Conservation (phyloP, 208 protist genomes). For the Sergeia podlipaevii region DNA sequence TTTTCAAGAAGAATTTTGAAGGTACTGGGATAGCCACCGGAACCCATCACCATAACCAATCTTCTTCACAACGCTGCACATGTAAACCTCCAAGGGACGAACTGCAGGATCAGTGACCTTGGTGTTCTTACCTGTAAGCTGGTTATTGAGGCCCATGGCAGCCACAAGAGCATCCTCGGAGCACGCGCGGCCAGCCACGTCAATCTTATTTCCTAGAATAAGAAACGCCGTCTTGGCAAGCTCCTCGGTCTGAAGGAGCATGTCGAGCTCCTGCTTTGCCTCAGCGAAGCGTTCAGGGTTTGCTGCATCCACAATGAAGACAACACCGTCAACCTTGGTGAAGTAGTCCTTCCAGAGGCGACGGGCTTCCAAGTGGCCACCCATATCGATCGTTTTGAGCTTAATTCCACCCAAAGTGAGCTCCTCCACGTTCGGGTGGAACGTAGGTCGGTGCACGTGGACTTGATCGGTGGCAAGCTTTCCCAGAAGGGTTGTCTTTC, state of each 20-base stretch:
- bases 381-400: conserved; percentile 99
- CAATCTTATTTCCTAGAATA: conserved; percentile 99
- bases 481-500: conserved; percentile 99
- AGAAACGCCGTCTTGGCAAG: conserved; percentile 97
- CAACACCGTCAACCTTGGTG: conserved; percentile 97
- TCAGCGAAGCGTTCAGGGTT: conserved; percentile 96
- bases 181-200: conserved; percentile 89
- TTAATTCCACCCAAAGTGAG: conserved; percentile 98
- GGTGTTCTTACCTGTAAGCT: conserved; percentile 94
- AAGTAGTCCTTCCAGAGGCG: conserved; percentile 99
- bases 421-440: conserved; percentile 96
- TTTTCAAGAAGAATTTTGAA: conserved; percentile 67
- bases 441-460: conserved; percentile 86
- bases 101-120: conserved; percentile 78
- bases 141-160: conserved; percentile 88
- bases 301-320: conserved; percentile 98
- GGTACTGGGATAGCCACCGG: conserved; percentile 94
- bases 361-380: conserved; percentile 97
- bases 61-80: conserved; percentile 98
- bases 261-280: conserved; percentile 95
- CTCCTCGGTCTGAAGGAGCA: conserved; percentile 94
- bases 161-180: conserved; percentile 93
- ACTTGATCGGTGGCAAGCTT: conserved; percentile 90
- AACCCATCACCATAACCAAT: conserved; percentile 98
- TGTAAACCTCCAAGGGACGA: conserved; percentile 99